These are phyloP conservation scores for Kazachstania taianensis DNA, from an alignment of 805 yeast species.

Conservation along the genomic window DNA sequence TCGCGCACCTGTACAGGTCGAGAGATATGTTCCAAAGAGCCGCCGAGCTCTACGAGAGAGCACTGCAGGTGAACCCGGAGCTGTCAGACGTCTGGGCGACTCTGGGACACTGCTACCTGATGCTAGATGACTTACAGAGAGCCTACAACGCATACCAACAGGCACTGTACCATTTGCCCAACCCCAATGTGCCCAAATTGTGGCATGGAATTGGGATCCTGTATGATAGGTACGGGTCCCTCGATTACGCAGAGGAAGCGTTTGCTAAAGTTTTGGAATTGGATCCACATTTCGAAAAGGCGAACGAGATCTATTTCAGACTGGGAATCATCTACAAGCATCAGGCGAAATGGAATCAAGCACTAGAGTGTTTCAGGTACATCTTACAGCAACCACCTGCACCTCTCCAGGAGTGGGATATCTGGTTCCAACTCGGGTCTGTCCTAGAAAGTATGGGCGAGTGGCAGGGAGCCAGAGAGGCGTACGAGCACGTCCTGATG, in stretches of 20 bases:
- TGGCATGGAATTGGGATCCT: slow-evolving; percentile 99
- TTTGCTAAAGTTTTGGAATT: slow-evolving; percentile 90
- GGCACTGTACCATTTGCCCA: slow-evolving; percentile 80
- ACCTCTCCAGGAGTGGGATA: slow-evolving; percentile 92
- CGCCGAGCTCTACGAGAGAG: slow-evolving; percentile 85
- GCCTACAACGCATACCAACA: slow-evolving; percentile 96
- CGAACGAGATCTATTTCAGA: slow-evolving; percentile 91
- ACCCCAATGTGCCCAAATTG: slow-evolving; percentile 89
- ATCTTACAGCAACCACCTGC: slow-evolving; percentile 86
- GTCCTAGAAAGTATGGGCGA: slow-evolving; percentile 91
- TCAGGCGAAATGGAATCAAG: slow-evolving; percentile 76
- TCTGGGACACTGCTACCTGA: slow-evolving; percentile 89
- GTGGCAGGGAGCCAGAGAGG: slow-evolving; percentile 85
- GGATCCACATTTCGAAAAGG: slow-evolving; percentile 93
- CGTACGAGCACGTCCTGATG: slow-evolving; percentile 83
- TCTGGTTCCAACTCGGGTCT: slow-evolving; percentile 97
- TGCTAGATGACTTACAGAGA: slow-evolving; percentile 91
- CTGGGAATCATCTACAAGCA: slow-evolving; percentile 94
- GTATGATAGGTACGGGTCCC: slow-evolving; percentile 90
- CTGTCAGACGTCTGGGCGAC: slow-evolving; percentile 97
- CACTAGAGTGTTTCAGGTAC: slow-evolving; percentile 90
- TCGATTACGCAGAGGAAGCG: slow-evolving; percentile 97
- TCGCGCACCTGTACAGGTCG: slow-evolving; percentile 82
- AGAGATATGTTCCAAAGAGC: slow-evolving; percentile 89
- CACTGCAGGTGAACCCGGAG: slow-evolving; percentile 69